Conservation (phyloP, 352 stramenopile genomes). For the Detonula confervacea region DNA sequence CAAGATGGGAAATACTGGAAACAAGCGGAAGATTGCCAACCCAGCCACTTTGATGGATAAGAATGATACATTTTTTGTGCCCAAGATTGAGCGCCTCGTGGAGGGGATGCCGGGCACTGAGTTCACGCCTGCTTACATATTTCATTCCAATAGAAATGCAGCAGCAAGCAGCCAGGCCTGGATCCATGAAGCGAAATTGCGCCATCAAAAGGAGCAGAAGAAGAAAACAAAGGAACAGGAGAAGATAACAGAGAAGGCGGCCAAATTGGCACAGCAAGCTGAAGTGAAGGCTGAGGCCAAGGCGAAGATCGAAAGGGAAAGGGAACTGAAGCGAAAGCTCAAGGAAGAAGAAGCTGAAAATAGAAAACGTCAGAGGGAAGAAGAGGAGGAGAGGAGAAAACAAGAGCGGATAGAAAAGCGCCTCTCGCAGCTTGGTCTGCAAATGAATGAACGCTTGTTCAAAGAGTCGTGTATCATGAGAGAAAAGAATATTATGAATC, state of each 20-base stretch:
- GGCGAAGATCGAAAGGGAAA: conserved; percentile 62
- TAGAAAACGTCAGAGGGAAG: conserved; percentile 52
- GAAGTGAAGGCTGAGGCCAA: conserved; percentile 60
- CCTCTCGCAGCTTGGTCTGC: conserved; percentile 65
- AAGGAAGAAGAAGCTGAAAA: conserved; percentile 38
- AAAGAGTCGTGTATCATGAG: conserved; percentile 80
- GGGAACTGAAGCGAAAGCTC: conserved; percentile 62
- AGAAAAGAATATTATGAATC: conserved; percentile 77
- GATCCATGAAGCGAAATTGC: conserved; percentile 75
- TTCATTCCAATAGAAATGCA: conserved; percentile 55
- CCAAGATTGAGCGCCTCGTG: conserved; percentile 76
- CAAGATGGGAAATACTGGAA: conserved; percentile 84
- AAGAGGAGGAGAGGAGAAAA: conserved; percentile 77
- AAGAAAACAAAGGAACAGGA: conserved; percentile 53
- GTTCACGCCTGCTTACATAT: conserved; percentile 75
- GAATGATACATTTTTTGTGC: conserved; percentile 82
- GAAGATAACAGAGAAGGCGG: conserved; percentile 58
- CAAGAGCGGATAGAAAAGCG: conserved; percentile 73
- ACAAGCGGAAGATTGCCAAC: conserved; percentile 82
- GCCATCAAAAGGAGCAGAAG: conserved; percentile 62
- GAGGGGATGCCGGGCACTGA: conserved; percentile 83
- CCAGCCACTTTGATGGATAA: conserved; percentile 77
- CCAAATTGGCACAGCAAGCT: conserved; percentile 42
- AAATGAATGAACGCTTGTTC: conserved; percentile 82
- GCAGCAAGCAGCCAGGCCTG: conserved; percentile 52